Evolutionary conservation across 2,329 filamentous ascomycete species (phyloP).

Genomic region (Pseudocercospora fijiensis): DNA sequence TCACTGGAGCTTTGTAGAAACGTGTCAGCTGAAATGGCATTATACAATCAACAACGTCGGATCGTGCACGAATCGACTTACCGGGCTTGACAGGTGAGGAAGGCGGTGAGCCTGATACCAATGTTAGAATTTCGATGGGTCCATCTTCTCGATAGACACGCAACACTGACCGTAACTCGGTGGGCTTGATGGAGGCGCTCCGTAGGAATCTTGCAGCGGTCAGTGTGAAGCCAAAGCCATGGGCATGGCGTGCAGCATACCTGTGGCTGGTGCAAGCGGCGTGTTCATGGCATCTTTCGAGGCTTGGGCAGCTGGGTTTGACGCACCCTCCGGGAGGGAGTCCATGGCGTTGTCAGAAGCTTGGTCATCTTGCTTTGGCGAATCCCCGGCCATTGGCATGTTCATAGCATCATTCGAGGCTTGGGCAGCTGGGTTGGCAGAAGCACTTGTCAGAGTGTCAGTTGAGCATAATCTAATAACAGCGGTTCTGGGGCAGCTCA

Average conservation of each 20-base stretch:
- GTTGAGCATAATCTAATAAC: not conserved
- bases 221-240: no score
- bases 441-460: not conserved
- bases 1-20: no score
- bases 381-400: not conserved
- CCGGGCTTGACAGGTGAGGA: no score
- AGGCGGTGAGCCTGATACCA: no score
- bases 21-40: no score
- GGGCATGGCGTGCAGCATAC: no score
- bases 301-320: slow-evolving; percentile 37
- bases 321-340: no score
- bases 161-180: no score
- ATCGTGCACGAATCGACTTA: no score
- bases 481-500: not conserved
- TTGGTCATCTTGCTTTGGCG: slow-evolving; percentile 17
- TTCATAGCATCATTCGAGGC: not conserved
- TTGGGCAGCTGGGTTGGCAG: slow-evolving; percentile 22
- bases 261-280: not conserved
- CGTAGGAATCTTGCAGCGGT: not conserved
- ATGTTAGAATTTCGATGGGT: no score
- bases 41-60: no score
- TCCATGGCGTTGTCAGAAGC: slow-evolving; percentile 46
- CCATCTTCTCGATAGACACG: no score
- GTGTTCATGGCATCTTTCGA: slow-evolving; percentile 41
- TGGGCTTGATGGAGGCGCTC: not conserved